These are phyloP conservation scores for Puccinellia tenuiflora DNA, from an alignment of 176 grass and related monocot species.

Conservation along the genomic window DNA sequence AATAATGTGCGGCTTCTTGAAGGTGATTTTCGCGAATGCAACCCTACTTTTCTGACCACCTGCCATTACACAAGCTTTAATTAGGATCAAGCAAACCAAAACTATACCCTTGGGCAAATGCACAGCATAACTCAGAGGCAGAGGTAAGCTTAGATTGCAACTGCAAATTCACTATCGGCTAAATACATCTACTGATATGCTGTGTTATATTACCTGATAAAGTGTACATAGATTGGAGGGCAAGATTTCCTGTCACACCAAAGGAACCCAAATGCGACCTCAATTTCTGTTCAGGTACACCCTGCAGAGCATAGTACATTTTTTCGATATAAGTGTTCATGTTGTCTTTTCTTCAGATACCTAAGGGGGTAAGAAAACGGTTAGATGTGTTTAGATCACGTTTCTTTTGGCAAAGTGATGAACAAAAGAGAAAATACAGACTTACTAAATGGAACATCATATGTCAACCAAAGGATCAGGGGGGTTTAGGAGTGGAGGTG, in stretches of 20 bases:
- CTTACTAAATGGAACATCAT: no score
- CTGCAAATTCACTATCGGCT: background rate
- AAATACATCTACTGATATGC: background rate
- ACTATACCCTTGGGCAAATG: background rate
- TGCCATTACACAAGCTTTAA: conserved; percentile 12
- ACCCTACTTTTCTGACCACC: conserved; percentile 98
- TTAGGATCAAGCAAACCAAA: conserved; percentile 12
- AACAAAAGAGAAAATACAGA: no score
- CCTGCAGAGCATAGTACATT: conserved; percentile 42
- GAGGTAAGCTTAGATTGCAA: background rate
- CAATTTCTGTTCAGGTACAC: conserved; percentile 93
- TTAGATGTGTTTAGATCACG: no score
- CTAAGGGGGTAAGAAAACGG: no score
- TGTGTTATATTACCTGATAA: conserved; percentile 54
- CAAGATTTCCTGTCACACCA: conserved; percentile 84
- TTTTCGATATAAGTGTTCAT: background rate
- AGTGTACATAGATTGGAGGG: conserved; percentile 94
- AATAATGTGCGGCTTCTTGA: conserved; percentile 97
- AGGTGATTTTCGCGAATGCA: conserved; percentile 93
- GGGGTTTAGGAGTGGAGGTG: no score
- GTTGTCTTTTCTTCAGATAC: no score
- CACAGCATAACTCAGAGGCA: background rate
- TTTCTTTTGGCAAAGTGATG: no score
- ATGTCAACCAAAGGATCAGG: no score
- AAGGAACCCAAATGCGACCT: conserved; percentile 89